Percentiles rank a stretch among this genome's conserved stretches.
phyloP scores from a whole-genome alignment of 441 rosid genomes.

The Theobroma grandiflorum region DNA sequence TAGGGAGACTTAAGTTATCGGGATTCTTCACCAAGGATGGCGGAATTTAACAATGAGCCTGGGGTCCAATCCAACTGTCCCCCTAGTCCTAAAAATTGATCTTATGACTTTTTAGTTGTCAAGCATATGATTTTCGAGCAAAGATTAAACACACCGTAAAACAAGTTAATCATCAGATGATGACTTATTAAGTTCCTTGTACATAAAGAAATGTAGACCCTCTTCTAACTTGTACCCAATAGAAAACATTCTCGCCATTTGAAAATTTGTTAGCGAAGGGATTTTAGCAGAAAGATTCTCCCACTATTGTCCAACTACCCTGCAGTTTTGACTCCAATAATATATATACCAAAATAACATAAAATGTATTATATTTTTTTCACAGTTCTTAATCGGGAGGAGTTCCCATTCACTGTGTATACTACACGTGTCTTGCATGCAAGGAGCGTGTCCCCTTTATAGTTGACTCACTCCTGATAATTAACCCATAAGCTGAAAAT shows the following conservation, averaged over 20 bases:
- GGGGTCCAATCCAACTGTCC: slow-evolving; percentile 29
- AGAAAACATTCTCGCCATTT: slow-evolving; percentile 24
- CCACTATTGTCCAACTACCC: slow-evolving; percentile 46
- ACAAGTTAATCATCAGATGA: neutral
- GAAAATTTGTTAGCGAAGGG: slow-evolving; percentile 23
- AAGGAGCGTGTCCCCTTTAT: slow-evolving; percentile 26
- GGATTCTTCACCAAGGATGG: slow-evolving; percentile 27
- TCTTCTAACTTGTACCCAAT: slow-evolving; percentile 22
- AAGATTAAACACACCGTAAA: slow-evolving; percentile 12
- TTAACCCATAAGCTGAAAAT: slow-evolving; percentile 14
- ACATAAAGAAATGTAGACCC: slow-evolving; percentile 19
- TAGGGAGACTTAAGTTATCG: slow-evolving; percentile 21
- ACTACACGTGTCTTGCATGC: slow-evolving; percentile 50
- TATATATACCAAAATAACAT: neutral
- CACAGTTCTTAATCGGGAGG: neutral
- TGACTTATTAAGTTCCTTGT: slow-evolving; percentile 23
- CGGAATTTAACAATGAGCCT: slow-evolving; percentile 30
- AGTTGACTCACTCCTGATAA: slow-evolving; percentile 36
- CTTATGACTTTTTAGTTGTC: slow-evolving; percentile 31
- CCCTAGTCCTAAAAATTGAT: slow-evolving; percentile 23
- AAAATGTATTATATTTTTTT: slow-evolving; percentile 18
- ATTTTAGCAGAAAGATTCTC: slow-evolving; percentile 30
- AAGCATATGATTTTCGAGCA: slow-evolving; percentile 21
- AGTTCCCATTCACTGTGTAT: neutral
- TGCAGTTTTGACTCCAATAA: slow-evolving; percentile 44